Evolutionary conservation across 2,329 filamentous ascomycete genomes (phyloP).

Genomic region (Neonectria punicea): DNA sequence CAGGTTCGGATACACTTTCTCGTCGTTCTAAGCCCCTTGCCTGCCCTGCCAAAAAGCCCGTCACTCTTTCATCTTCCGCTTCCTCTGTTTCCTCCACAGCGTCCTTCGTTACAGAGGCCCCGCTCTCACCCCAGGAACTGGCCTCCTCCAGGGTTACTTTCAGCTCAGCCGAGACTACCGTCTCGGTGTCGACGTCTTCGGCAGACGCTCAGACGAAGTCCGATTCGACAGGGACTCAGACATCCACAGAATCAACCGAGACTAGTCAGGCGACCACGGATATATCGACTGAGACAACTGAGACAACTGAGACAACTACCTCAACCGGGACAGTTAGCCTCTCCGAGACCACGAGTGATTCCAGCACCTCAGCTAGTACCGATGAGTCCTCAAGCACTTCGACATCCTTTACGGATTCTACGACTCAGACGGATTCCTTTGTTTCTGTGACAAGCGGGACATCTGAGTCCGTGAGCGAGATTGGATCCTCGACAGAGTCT

Average conservation of each 20-base stretch:
- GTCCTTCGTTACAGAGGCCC: not conserved
- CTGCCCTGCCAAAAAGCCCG: slow-evolving; percentile 5
- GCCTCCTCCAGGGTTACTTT: slow-evolving; percentile 11
- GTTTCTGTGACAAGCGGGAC: not conserved
- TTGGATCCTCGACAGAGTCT: not conserved
- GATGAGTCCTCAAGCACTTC: not conserved
- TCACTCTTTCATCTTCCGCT: slow-evolving; percentile 2
- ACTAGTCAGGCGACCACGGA: not conserved
- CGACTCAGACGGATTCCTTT: not conserved
- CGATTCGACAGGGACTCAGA: not conserved
- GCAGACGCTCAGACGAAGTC: not conserved
- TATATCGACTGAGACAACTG: not conserved
- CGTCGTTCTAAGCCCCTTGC: not conserved
- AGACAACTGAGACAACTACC: not conserved
- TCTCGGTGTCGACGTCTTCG: not conserved
- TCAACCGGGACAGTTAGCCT: not conserved
- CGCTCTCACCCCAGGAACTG: slow-evolving; percentile 8
- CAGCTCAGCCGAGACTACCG: not conserved
- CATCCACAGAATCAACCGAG: not conserved
- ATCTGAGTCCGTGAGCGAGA: not conserved
- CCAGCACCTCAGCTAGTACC: not conserved
- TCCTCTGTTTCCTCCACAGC: not conserved
- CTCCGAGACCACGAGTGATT: not conserved
- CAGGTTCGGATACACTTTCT: slow-evolving; percentile 18
- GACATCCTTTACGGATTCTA: not conserved